Evolutionary conservation across 371 early-diverging fungal species (phyloP).

Genomic region (Mortierella sp.): DNA sequence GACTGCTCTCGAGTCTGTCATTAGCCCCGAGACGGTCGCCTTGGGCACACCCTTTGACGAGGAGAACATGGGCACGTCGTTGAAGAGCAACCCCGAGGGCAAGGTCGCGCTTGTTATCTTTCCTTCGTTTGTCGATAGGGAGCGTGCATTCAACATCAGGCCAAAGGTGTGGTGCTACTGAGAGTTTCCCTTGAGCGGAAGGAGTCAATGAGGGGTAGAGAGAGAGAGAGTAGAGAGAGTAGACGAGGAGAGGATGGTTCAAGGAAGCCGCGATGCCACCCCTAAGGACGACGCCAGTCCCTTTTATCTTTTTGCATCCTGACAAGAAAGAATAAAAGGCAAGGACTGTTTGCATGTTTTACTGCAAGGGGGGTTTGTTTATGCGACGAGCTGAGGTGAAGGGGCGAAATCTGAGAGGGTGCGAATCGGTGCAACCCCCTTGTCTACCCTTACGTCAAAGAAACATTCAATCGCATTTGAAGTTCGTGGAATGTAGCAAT

Average conservation of each 20-base stretch:
- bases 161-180: constrained; percentile 55
- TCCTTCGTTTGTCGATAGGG: constrained; percentile 39
- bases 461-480: not conserved
- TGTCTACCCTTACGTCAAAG: not conserved
- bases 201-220: too few species aligned
- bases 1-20: constrained; percentile 69
- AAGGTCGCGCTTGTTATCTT: constrained; percentile 53
- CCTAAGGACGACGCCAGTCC: not conserved
- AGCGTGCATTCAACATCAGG: constrained; percentile 37
- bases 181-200: too few species aligned
- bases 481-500: not conserved
- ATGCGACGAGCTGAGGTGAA: not conserved
- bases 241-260: not conserved
- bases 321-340: not conserved
- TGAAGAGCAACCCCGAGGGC: constrained; percentile 53
- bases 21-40: constrained; percentile 46
- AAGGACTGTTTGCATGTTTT: not conserved
- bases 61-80: constrained; percentile 46
- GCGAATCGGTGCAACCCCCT: not conserved
- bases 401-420: not conserved
- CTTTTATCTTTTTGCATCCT: not conserved
- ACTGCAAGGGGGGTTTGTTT: not conserved
- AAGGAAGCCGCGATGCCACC: not conserved
- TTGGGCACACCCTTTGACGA: constrained; percentile 46
- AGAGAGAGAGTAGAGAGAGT: not conserved